Conservation (phyloP, 306 rosid species). For the Hylodesmum podocarpum region DNA sequence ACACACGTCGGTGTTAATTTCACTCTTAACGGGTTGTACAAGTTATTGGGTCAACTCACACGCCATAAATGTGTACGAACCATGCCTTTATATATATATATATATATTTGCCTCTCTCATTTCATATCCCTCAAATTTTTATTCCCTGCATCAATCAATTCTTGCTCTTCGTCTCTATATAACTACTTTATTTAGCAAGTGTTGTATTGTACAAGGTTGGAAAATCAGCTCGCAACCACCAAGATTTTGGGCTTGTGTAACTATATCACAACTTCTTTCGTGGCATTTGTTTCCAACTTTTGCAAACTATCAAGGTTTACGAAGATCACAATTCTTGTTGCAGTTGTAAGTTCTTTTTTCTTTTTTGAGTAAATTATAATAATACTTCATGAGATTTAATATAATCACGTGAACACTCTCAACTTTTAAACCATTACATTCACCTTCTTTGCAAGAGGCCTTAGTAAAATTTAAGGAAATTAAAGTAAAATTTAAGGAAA, state of each 20-base stretch:
- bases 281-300: background rate
- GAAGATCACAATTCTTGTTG: too few species aligned
- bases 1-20: background rate
- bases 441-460: too few species aligned
- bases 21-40: background rate
- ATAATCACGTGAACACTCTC: too few species aligned
- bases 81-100: background rate
- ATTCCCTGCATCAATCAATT: background rate
- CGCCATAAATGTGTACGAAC: background rate
- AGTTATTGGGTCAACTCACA: constrained; percentile 23
- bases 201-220: background rate
- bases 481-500: too few species aligned
- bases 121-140: background rate
- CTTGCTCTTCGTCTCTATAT: background rate
- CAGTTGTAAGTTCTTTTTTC: too few species aligned
- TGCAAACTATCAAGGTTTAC: too few species aligned
- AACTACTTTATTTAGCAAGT: background rate
- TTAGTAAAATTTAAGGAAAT: too few species aligned
- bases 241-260: background rate
- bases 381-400: too few species aligned
- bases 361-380: too few species aligned
- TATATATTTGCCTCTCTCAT: background rate
- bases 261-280: background rate
- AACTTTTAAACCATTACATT: too few species aligned
- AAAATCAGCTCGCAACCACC: too few species aligned